Evolutionary conservation across 2,329 filamentous ascomycete genomes (phyloP), one percentile per base, ranked within the genome.

Genomic region (Thermoascus crustaceus): DNA sequence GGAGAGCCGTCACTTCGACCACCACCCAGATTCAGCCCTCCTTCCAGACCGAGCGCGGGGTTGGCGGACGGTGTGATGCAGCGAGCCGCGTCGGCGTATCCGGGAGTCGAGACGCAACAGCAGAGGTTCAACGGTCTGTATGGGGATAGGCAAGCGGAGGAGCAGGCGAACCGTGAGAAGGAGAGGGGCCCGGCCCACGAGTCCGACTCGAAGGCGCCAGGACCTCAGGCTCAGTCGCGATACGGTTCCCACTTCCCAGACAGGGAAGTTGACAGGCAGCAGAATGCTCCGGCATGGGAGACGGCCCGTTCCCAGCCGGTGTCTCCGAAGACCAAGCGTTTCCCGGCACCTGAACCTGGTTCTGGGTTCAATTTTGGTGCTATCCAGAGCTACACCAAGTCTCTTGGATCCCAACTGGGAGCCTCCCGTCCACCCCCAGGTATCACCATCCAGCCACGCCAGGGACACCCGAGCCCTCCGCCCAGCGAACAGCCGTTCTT

Each of bases 371-470:
- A 59, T 0, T 64, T 62, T 34, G 59, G 61, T 8, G 54, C 58
- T 18, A 57, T 63, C 35, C 61, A 63, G 35, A 61, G 51, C 39
- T 64, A 64, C 42, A 58, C 58, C 7, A 65, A 64, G 37, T 58
- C 61, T 6, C 40, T 63, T 6, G 61, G 60, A 2, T 63, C 61
- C 5, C 61, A 64, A 38, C 40, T 58, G 7, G 52, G 52, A 21
- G 53, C 55, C 3, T 46, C 54, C 22, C 52, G 61, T 32, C 57
- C 49, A n/a, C 43, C 48, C 13, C 48, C 48, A n/a, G 41, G 37
- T 4, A 25, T 56, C 25, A 55, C 58, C 1, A 37, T 58, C 11
- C 57, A 60, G 27, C 48, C 59, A 16, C 50, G 52, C n/a, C 59
- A 55, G 19, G 47, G 41, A 4, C 55, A 62, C 16, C 49, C 51